These are phyloP conservation scores for Luffa acutangula DNA, from an alignment of 306 rosid genomes.

Conservation along the genomic window DNA sequence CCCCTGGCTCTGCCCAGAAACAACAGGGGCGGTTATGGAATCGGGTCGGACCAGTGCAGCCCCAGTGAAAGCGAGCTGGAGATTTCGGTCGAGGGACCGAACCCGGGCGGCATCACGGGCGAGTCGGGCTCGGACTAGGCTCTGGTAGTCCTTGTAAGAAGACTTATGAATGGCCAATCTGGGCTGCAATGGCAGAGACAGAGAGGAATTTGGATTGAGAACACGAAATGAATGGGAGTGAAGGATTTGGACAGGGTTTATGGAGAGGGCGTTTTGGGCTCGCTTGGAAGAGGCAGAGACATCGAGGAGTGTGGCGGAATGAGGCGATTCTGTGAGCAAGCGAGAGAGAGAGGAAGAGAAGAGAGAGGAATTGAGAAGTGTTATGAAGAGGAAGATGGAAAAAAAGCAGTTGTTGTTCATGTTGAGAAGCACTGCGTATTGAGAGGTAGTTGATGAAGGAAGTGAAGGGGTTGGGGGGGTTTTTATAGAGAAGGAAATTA, in stretches of 20 bases:
- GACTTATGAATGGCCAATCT: neutral
- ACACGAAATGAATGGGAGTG: neutral
- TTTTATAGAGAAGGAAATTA: neutral
- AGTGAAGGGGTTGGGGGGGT: neutral
- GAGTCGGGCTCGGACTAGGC: neutral
- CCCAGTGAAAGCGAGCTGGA: neutral
- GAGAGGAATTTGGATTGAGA: neutral
- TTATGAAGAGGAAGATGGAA: neutral
- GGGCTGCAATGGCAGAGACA: neutral
- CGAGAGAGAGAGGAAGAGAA: neutral
- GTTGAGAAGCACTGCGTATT: neutral
- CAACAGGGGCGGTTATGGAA: slow-evolving; percentile 14
- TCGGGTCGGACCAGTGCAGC: neutral
- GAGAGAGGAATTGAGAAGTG: neutral
- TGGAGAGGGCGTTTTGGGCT: neutral
- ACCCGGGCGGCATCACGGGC: neutral
- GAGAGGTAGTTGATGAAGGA: neutral
- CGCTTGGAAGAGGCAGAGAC: neutral
- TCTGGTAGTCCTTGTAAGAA: neutral
- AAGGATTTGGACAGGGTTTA: neutral
- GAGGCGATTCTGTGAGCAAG: neutral
- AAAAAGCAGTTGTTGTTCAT: neutral
- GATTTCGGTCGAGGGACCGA: neutral
- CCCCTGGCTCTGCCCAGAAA: slow-evolving; percentile 56
- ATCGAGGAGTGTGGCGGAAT: neutral